A percentile compares a stretch with the other conserved stretches of the same genome.
phyloP scores from a whole-genome alignment of 2,329 filamentous ascomycete species.

The Lasiodiplodia sp. region DNA sequence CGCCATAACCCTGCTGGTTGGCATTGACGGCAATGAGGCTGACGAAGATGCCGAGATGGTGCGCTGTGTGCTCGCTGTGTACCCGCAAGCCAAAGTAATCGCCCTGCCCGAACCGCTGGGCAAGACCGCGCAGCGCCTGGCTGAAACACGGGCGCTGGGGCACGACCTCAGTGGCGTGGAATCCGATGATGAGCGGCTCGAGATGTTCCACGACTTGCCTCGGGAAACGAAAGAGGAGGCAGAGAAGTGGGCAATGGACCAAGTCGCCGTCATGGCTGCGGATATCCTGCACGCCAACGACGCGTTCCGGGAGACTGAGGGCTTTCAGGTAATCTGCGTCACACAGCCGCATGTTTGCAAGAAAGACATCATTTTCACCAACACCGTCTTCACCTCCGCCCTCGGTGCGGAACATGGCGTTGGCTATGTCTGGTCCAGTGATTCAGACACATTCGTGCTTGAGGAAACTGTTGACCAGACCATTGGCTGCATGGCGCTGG shows the following conservation, averaged over 20 bases:
- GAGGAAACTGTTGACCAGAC: constrained; percentile 40
- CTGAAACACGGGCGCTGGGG: constrained; percentile 33
- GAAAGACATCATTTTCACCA: constrained; percentile 50
- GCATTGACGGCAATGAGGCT: constrained; percentile 40
- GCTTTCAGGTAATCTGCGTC: constrained; percentile 39
- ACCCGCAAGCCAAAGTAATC: constrained; percentile 35
- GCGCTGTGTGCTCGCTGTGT: constrained; percentile 38
- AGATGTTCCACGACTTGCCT: neutral
- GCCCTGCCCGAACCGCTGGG: constrained; percentile 39
- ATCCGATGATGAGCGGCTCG: neutral
- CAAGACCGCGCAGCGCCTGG: constrained; percentile 37
- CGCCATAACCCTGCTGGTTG: constrained; percentile 39
- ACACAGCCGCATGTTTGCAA: constrained; percentile 49
- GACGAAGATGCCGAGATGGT: constrained; percentile 42
- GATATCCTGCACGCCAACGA: constrained; percentile 35
- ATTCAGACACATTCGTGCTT: constrained; percentile 47
- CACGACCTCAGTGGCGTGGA: constrained; percentile 21
- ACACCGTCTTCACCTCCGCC: constrained; percentile 45
- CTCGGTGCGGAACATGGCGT: constrained; percentile 42
- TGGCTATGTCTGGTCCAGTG: constrained; percentile 48
- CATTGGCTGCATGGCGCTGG: constrained; percentile 42
- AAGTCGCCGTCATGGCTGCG: neutral
- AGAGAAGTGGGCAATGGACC: neutral
- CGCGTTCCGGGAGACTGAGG: constrained; percentile 26
- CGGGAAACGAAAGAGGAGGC: neutral